Conservation (phyloP, 345 rosid genomes). For the Euphorbia peplus region DNA sequence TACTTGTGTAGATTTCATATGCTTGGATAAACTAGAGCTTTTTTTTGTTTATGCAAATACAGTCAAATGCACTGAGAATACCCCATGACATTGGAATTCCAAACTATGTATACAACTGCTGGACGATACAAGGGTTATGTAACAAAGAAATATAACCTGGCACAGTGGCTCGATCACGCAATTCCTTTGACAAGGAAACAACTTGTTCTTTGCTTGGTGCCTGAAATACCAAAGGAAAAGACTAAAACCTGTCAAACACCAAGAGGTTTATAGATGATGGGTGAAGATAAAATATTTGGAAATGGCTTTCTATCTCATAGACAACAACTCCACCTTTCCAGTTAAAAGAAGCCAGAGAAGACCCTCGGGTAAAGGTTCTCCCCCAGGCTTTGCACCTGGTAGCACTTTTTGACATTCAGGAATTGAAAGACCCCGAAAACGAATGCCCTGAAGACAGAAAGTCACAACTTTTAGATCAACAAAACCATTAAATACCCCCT, state of each 20-base stretch:
- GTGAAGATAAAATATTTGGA: neutral
- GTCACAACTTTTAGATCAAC: slow-evolving; percentile 12
- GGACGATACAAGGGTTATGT: neutral
- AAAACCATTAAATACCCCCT: neutral
- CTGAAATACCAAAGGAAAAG: slow-evolving; percentile 25
- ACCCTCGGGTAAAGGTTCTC: slow-evolving; percentile 97
- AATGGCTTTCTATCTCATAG: slow-evolving; percentile 8
- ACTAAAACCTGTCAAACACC: neutral
- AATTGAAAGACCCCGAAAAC: slow-evolving; percentile 88
- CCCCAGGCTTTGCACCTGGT: slow-evolving; percentile 82
- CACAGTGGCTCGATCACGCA: slow-evolving; percentile 72
- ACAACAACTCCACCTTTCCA: slow-evolving; percentile 64
- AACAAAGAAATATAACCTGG: slow-evolving; percentile 52
- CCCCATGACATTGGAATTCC: neutral
- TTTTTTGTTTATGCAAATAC: neutral
- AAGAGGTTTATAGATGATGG: slow-evolving; percentile 3
- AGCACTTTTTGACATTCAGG: slow-evolving; percentile 95
- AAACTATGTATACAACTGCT: neutral
- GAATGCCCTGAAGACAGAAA: slow-evolving; percentile 65
- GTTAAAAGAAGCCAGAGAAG: slow-evolving; percentile 98
- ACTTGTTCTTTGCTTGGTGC: slow-evolving; percentile 87
- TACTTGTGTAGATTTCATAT: neutral
- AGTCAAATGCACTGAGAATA: neutral
- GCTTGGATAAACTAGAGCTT: neutral
- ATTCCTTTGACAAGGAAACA: slow-evolving; percentile 74